Base-by-base conservation (phyloP, 2,329 filamentous ascomycete genomes). In the Geosmithia flava region DNA sequence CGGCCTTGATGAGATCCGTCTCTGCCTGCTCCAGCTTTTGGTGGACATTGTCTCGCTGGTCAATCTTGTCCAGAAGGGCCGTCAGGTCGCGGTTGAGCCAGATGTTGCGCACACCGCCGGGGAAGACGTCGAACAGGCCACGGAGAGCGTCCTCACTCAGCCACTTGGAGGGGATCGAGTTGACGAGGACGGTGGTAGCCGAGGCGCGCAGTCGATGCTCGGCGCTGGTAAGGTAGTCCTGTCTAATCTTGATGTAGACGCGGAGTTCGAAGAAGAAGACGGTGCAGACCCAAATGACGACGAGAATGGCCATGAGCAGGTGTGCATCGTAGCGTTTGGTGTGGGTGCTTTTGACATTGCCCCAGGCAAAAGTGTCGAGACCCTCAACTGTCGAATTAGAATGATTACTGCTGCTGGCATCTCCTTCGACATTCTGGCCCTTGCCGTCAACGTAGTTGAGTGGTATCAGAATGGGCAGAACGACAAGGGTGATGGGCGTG, bases 11-110 rank as follows among this genome's bases (percentile, higher is more conserved):
- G 41, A 98, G 69, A 20, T 87, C 80, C 0, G 88, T 96, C 64
- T 97, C 85, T 1, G 91, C 91, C 8, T 67, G 66, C 59, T 98
- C 93, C 0, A 98, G 76, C 49, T 72, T 69, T 42, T 74, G 63
- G 44, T 91, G 88, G 15, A 95, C 69, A 8, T 75, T 68, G 51
- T 89, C 80, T 43, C 93, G 78, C 53, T 80, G 69, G 45, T 86
- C 77, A 44, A 97, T 85, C 61, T 97, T 97, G 52, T 90, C 84
- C 44, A 87, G 76, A 11, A 98, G 75, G 8, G 83, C 76, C 42
- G 90, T 87, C 54, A 88, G 83, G 59, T 98, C 87, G 52, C 91
- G 80, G 51, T 96, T 98, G 56, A 98, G 82, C 90, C 91, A 98
- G 44, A 98, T 86, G 55, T 97, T 97, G 51, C 87, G 80, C 59